Conservation (phyloP, 2,329 filamentous ascomycete species). For the Scedosporium dehoogii region DNA sequence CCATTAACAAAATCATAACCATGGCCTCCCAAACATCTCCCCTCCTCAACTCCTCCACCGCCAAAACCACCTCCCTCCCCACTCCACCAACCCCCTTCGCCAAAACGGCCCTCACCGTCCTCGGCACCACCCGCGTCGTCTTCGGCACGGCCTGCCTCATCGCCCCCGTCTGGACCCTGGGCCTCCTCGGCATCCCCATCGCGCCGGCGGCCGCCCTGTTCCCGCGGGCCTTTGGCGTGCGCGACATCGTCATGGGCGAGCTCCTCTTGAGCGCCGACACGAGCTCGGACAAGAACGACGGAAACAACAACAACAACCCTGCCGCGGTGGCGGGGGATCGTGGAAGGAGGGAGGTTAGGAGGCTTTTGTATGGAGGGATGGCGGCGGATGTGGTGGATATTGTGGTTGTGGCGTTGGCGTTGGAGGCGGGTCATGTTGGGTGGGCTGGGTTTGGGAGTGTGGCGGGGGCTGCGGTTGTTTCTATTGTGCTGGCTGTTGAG, state of each 20-base stretch:
- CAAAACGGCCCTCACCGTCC: background rate
- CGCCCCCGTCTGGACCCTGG: background rate
- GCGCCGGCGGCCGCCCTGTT: background rate
- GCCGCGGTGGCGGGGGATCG: too few species aligned
- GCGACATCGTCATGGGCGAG: constrained; percentile 9
- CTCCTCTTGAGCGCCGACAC: constrained; percentile 7
- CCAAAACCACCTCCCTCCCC: background rate
- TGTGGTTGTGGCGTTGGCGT: background rate
- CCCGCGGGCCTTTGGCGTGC: background rate
- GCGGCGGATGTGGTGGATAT: background rate
- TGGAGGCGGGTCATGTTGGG: background rate
- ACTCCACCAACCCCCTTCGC: background rate
- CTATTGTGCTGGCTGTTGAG: background rate
- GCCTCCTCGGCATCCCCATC: background rate
- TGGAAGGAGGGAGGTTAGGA: background rate
- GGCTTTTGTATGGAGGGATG: background rate
- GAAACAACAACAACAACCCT: background rate
- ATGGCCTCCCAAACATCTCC: background rate
- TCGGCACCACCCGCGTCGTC: background rate
- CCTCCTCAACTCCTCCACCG: background rate
- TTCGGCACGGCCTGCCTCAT: background rate
- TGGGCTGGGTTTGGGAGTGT: background rate
- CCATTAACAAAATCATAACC: background rate
- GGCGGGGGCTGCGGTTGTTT: background rate
- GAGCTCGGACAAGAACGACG: background rate